Evolutionary conservation across 345 rosid genomes (phyloP).

Genomic region (Pelargonium nanum): DNA sequence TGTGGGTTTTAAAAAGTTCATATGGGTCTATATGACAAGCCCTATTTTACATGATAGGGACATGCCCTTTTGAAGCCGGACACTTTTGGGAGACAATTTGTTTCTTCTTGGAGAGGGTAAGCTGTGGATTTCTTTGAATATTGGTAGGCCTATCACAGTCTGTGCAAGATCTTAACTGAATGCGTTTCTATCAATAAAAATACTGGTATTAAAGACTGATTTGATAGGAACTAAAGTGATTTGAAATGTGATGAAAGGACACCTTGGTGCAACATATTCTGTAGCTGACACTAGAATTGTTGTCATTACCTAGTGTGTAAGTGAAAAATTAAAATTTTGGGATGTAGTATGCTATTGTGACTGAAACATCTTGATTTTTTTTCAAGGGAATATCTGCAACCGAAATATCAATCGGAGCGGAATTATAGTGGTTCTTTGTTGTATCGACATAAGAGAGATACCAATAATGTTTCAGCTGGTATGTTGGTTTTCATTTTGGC

Average conservation of each 20-base stretch:
- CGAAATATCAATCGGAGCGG: constrained; percentile 48
- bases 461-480: constrained; percentile 46
- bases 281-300: too few species aligned
- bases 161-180: not conserved
- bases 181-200: not conserved
- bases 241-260: not conserved
- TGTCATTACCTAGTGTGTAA: too few species aligned
- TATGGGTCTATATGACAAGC: not conserved
- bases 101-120: too few species aligned
- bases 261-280: not conserved
- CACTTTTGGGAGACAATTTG: not conserved
- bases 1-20: not conserved
- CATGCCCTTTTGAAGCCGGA: not conserved
- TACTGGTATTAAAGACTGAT: not conserved
- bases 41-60: too few species aligned
- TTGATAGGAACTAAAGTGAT: not conserved
- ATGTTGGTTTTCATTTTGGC: constrained; percentile 6
- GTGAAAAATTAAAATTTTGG: too few species aligned
- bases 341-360: constrained; percentile 11
- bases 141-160: not conserved
- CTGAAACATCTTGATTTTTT: constrained; percentile 9
- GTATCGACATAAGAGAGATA: constrained; percentile 54
- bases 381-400: constrained; percentile 55
- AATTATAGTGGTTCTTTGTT: constrained; percentile 68
- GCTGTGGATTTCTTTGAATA: too few species aligned